Evolutionary conservation across 2,329 filamentous ascomycete genomes (phyloP).

Genomic region (Pestalotiopsis sp.): DNA sequence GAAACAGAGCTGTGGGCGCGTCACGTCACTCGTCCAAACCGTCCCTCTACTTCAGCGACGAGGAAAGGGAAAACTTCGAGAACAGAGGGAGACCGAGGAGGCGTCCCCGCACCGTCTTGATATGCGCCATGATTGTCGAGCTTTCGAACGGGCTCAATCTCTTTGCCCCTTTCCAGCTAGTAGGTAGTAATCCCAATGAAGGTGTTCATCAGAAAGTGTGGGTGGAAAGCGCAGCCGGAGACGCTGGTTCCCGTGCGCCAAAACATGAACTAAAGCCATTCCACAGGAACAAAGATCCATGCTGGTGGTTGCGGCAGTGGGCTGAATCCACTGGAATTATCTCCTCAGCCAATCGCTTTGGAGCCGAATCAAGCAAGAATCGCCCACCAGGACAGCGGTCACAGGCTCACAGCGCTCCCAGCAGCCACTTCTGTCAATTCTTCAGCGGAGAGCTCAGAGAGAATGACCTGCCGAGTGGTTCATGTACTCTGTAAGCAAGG

Average conservation of each 20-base stretch:
- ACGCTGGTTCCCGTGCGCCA: constrained; percentile 12
- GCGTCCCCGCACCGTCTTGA: background rate
- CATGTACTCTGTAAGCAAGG: background rate
- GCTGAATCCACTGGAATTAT: background rate
- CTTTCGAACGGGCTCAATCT: background rate
- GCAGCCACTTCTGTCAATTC: background rate
- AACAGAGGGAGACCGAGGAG: background rate
- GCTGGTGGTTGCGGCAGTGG: background rate
- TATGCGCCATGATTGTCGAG: background rate
- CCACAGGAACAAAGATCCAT: background rate
- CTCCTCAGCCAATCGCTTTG: background rate
- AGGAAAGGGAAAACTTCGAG: background rate
- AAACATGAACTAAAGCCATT: constrained; percentile 3
- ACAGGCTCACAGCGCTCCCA: no score
- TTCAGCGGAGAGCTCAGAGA: background rate
- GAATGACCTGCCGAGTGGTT: background rate
- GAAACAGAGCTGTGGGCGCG: background rate
- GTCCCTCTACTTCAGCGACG: background rate
- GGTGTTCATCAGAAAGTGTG: background rate
- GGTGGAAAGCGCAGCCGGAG: background rate
- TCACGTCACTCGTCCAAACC: background rate
- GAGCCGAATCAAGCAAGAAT: background rate
- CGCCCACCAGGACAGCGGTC: background rate
- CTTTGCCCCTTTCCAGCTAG: background rate
- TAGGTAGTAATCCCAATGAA: background rate